Evolutionary conservation across 2,329 filamentous ascomycete species (phyloP).

Genomic region (Venturia effusa): DNA sequence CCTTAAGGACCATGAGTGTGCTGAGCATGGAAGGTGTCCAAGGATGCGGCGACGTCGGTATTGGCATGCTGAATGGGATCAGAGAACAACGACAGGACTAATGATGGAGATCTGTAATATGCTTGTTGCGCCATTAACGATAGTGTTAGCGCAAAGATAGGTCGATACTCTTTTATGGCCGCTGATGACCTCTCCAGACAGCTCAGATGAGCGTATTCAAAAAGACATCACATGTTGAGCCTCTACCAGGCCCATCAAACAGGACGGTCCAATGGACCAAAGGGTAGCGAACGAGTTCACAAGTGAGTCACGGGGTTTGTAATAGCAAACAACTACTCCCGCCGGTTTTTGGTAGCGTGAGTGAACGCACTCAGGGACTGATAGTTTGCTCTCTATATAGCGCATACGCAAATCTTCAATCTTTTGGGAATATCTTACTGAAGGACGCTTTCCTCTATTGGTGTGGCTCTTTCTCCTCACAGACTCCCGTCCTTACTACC

Average conservation of each 20-base stretch:
- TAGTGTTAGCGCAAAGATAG: neutral
- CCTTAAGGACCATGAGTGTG: neutral
- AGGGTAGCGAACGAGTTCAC: neutral
- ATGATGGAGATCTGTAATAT: neutral
- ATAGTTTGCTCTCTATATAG: neutral
- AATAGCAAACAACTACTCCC: neutral
- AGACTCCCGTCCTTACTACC: no score
- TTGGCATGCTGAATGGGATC: neutral
- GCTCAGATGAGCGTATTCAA: neutral
- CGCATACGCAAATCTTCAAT: neutral
- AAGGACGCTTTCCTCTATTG: no score
- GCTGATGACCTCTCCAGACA: neutral
- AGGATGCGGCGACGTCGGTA: slow-evolving; percentile 2
- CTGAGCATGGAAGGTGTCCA: slow-evolving; percentile 7
- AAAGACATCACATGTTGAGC: neutral
- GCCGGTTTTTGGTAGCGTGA: neutral
- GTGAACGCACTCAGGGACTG: neutral
- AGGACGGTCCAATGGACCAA: neutral
- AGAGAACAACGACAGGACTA: neutral
- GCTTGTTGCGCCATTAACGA: neutral
- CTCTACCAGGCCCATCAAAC: neutral
- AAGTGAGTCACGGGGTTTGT: neutral
- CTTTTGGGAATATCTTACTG: neutral
- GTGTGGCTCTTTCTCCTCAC: no score
- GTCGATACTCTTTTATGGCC: neutral